These are phyloP conservation scores for Dillenia suffruticosa DNA, from an alignment of 164 flowering plant species.

Conservation along the genomic window DNA sequence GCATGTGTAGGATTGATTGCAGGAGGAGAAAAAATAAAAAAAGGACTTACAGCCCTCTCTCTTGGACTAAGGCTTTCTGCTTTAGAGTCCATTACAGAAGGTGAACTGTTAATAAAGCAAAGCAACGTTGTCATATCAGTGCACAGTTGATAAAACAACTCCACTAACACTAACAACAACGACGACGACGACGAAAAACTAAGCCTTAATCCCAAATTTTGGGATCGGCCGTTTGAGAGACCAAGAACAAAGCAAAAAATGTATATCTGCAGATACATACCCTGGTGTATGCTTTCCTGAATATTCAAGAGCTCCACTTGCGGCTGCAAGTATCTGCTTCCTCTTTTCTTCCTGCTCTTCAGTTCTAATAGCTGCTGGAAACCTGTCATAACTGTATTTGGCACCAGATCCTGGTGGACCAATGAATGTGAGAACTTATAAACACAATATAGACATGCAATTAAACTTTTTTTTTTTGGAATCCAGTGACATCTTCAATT, in stretches of 20 bases:
- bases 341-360: conserved; percentile 96
- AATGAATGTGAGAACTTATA: conserved; percentile 1
- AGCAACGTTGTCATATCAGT: background rate
- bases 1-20: too few relatives aligned
- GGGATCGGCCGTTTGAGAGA: too few relatives aligned
- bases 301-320: conserved; percentile 68
- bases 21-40: background rate
- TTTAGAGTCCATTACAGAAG: conserved; percentile 59
- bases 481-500: too few relatives aligned
- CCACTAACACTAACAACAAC: too few relatives aligned
- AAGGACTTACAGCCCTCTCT: conserved; percentile 90
- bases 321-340: conserved; percentile 81
- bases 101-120: conserved; percentile 43
- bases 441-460: background rate
- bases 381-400: conserved; percentile 82
- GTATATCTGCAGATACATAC: conserved; percentile 19
- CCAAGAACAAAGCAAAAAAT: too few relatives aligned
- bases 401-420: conserved; percentile 60
- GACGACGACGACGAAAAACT: too few relatives aligned
- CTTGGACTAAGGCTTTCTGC: conserved; percentile 81
- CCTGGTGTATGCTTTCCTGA: conserved; percentile 46
- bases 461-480: too few relatives aligned
- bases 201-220: too few relatives aligned
- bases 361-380: conserved; percentile 79
- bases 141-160: too few relatives aligned